Evolutionary conservation across 2,329 filamentous ascomycete species (phyloP).

Genomic region (Remersonia thermophila): DNA sequence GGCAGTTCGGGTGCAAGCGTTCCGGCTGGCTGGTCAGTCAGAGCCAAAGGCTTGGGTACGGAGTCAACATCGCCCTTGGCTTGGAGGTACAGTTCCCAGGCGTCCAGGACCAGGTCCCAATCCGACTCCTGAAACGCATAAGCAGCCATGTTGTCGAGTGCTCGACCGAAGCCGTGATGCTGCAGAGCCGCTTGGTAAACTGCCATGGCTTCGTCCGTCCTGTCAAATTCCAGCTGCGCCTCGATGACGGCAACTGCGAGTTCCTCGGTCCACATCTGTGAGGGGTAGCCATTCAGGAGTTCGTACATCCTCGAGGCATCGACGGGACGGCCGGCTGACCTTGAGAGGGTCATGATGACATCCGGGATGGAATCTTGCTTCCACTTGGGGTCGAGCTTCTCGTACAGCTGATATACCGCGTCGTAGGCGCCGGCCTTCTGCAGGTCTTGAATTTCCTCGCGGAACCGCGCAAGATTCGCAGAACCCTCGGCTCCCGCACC

Average conservation of each 20-base stretch:
- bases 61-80: too few species aligned
- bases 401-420: slow-evolving; percentile 33
- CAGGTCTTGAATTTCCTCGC: slow-evolving; percentile 4
- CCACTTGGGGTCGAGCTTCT: slow-evolving; percentile 23
- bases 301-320: slow-evolving; percentile 34
- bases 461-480: slow-evolving; percentile 1
- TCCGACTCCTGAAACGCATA: slow-evolving; percentile 25
- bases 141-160: slow-evolving; percentile 33
- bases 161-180: slow-evolving; percentile 23
- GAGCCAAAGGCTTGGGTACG: too few species aligned
- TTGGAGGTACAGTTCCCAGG: slow-evolving; percentile 25
- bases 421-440: slow-evolving; percentile 21
- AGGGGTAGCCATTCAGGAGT: slow-evolving; percentile 29
- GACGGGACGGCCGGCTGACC: slow-evolving; percentile 26
- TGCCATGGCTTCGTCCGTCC: slow-evolving; percentile 26
- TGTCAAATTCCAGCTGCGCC: slow-evolving; percentile 29
- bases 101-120: slow-evolving; percentile 26
- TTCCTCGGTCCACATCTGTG: slow-evolving; percentile 28
- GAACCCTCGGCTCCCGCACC: background rate
- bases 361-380: slow-evolving; percentile 19
- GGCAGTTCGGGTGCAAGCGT: too few species aligned
- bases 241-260: slow-evolving; percentile 29
- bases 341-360: slow-evolving; percentile 31
- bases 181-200: slow-evolving; percentile 29
- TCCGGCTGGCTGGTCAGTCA: too few species aligned